A percentile compares a stretch with the other conserved stretches of the same genome.
Evolutionary conservation across 441 rosid genomes (phyloP).

Genomic region (Cnidoscolus chayamansa): DNA sequence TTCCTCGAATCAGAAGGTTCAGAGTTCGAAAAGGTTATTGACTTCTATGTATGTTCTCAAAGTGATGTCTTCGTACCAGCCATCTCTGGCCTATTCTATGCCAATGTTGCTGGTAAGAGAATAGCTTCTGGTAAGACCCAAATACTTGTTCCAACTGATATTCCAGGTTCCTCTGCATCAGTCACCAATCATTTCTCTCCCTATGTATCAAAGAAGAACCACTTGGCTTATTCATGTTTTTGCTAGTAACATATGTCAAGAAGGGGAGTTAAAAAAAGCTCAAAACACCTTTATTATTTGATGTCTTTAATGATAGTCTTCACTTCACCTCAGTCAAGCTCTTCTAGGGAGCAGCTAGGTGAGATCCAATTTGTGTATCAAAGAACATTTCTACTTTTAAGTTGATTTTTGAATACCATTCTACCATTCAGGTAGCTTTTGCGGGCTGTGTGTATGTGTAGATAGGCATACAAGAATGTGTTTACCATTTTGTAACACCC

Average conservation of each 20-base stretch:
- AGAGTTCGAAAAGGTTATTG: conserved; percentile 74
- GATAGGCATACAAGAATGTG: conserved; percentile 4
- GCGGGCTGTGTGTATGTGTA: background rate
- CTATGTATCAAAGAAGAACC: conserved; percentile 83
- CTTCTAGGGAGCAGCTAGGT: conserved; percentile 20
- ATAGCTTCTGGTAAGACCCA: conserved; percentile 83
- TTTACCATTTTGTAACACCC: conserved; percentile 15
- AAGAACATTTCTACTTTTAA: background rate
- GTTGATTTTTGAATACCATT: conserved; percentile 16
- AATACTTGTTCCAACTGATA: conserved; percentile 77
- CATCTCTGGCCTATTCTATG: conserved; percentile 87
- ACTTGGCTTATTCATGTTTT: conserved; percentile 90
- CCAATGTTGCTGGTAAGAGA: conserved; percentile 90
- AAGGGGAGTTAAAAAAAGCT: conserved; percentile 13
- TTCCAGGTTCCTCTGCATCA: conserved; percentile 52
- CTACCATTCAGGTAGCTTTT: conserved; percentile 3
- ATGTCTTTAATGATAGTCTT: conserved; percentile 2
- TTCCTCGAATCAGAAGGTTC: conserved; percentile 75
- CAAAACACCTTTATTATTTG: background rate
- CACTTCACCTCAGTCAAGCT: conserved; percentile 8
- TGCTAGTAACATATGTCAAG: conserved; percentile 38
- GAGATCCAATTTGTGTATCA: conserved; percentile 26
- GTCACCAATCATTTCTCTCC: conserved; percentile 68
- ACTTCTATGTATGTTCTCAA: conserved; percentile 75
- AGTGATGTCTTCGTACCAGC: conserved; percentile 96